phyloP scores from a whole-genome alignment of 768 basidiomycete genomes.

The Mycena indigotica region DNA sequence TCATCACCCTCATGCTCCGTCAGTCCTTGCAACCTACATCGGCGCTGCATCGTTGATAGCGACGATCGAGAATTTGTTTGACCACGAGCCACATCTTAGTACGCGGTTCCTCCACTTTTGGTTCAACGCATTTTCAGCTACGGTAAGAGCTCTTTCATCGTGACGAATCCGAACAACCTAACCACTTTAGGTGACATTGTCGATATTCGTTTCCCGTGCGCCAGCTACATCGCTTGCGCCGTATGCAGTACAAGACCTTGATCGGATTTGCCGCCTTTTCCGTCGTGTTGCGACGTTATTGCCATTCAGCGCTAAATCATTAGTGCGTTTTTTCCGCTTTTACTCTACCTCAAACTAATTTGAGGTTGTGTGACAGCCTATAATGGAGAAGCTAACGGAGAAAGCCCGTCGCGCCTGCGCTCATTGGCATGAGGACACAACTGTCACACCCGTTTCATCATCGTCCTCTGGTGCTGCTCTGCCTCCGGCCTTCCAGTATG shows the following conservation, averaged over 20 bases:
- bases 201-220: slow-evolving; percentile 63
- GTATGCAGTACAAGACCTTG: slow-evolving; percentile 63
- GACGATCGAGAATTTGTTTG: slow-evolving; percentile 56
- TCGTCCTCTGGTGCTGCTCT: slow-evolving; percentile 25
- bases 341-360: neutral
- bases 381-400: slow-evolving; percentile 57
- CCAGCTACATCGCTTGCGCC: slow-evolving; percentile 59
- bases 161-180: neutral
- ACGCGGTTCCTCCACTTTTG: slow-evolving; percentile 71
- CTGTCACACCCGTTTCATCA: slow-evolving; percentile 14
- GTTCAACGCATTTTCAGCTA: slow-evolving; percentile 75
- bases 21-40: slow-evolving; percentile 69
- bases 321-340: slow-evolving; percentile 41
- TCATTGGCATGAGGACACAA: slow-evolving; percentile 31
- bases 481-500: slow-evolving; percentile 39
- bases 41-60: slow-evolving; percentile 60
- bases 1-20: slow-evolving; percentile 64
- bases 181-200: slow-evolving; percentile 56
- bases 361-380: slow-evolving; percentile 40
- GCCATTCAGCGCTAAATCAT: slow-evolving; percentile 59
- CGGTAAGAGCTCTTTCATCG: slow-evolving; percentile 44
- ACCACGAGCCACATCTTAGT: slow-evolving; percentile 60
- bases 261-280: slow-evolving; percentile 60
- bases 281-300: slow-evolving; percentile 57
- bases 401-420: slow-evolving; percentile 50